phyloP scores from a whole-genome alignment of 805 yeast genomes.

The Teunomyces funiuensis region DNA sequence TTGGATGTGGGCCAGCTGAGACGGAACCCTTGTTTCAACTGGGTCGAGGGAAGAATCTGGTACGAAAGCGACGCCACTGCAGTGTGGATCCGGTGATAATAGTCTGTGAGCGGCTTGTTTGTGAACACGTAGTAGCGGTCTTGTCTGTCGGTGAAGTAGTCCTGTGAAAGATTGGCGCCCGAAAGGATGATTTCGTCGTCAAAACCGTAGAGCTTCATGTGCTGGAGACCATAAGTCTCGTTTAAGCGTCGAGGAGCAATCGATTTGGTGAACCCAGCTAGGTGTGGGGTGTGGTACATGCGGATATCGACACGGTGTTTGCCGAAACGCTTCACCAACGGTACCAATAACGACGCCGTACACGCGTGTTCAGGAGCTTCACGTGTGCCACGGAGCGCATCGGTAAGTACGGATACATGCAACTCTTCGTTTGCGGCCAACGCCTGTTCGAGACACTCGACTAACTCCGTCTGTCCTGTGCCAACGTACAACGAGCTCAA shows the following conservation, averaged over 20 bases:
- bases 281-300: constrained; percentile 87
- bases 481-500: constrained; percentile 88
- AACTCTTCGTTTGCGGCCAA: constrained; percentile 58
- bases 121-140: constrained; percentile 84
- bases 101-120: constrained; percentile 58
- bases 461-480: constrained; percentile 72
- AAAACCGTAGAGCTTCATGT: constrained; percentile 95
- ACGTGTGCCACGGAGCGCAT: constrained; percentile 89
- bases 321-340: constrained; percentile 63
- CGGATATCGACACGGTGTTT: constrained; percentile 70
- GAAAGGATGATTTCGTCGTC: constrained; percentile 85
- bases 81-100: constrained; percentile 68
- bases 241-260: constrained; percentile 80
- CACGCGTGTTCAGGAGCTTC: constrained; percentile 75
- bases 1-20: constrained; percentile 76
- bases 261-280: constrained; percentile 62
- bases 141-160: constrained; percentile 92
- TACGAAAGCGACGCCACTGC: constrained; percentile 73
- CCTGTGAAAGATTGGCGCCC: constrained; percentile 90
- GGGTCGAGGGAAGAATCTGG: constrained; percentile 48
- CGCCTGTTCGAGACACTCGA: constrained; percentile 61
- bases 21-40: constrained; percentile 47
- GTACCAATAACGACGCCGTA: constrained; percentile 72
- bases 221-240: constrained; percentile 93
- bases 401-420: constrained; percentile 72